These are phyloP conservation scores for Mallotus repandus DNA, from an alignment of 441 rosid genomes.

Conservation along the genomic window DNA sequence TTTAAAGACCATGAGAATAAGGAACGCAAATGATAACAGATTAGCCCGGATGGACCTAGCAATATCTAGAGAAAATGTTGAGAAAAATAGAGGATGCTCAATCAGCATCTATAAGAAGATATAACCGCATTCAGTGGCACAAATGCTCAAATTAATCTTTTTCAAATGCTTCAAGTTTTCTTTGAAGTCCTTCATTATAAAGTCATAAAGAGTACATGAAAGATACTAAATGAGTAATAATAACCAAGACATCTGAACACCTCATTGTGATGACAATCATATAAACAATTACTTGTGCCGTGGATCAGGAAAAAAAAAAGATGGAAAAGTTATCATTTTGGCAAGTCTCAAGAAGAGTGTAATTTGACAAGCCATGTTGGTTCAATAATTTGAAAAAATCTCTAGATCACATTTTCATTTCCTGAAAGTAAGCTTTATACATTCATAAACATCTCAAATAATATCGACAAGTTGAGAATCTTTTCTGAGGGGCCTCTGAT, in stretches of 20 bases:
- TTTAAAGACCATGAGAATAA: constrained; percentile 4
- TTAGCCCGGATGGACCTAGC: not conserved
- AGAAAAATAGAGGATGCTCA: not conserved
- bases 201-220: not conserved
- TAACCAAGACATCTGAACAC: not conserved
- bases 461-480: not conserved
- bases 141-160: not conserved
- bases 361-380: not conserved
- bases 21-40: constrained; percentile 1
- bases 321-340: not conserved
- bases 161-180: not conserved
- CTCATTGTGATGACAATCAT: not conserved
- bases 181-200: not conserved
- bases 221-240: not conserved
- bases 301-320: no score
- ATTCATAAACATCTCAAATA: not conserved
- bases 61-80: not conserved
- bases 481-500: not conserved
- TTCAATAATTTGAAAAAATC: constrained; percentile 9
- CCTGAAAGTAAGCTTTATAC: not conserved
- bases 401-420: constrained; percentile 3
- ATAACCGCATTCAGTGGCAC: not conserved
- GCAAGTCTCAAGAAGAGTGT: not conserved
- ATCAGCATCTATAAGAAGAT: not conserved
- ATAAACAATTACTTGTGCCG: not conserved